Conservation (phyloP, 2,329 filamentous ascomycete species). For the Onygenales sp. region DNA sequence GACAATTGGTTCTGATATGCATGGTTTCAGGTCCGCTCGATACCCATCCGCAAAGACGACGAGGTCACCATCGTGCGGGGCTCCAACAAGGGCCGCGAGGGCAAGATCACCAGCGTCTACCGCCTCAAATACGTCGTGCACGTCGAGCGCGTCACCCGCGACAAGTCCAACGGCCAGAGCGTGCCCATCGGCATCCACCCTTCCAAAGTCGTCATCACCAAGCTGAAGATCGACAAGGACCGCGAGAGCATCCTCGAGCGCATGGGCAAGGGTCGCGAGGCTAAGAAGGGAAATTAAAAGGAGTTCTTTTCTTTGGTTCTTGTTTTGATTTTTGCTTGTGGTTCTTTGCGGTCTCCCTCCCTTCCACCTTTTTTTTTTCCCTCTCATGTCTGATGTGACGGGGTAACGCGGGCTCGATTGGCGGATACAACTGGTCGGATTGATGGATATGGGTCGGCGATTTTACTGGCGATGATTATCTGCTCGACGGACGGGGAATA, state of each 20-base stretch:
- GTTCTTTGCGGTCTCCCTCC: neutral
- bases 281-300: constrained; percentile 53
- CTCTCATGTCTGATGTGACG: neutral
- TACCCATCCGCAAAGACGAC: constrained; percentile 96
- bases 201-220: constrained; percentile 96
- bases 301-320: constrained; percentile 36
- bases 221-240: constrained; percentile 75
- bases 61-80: constrained; percentile 90
- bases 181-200: constrained; percentile 91
- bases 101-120: constrained; percentile 97
- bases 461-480: no score
- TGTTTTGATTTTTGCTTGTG: neutral
- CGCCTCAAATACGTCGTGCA: constrained; percentile 96
- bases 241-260: constrained; percentile 40
- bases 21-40: constrained; percentile 66
- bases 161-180: constrained; percentile 95
- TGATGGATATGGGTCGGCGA: no score
- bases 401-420: no score
- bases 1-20: neutral
- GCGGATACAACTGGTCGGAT: no score
- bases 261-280: constrained; percentile 38
- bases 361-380: neutral
- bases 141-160: constrained; percentile 90
- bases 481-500: no score
- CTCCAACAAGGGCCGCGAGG: constrained; percentile 93